Evolutionary conservation across 345 rosid genomes (phyloP).

Genomic region (Fremontodendron californicum): DNA sequence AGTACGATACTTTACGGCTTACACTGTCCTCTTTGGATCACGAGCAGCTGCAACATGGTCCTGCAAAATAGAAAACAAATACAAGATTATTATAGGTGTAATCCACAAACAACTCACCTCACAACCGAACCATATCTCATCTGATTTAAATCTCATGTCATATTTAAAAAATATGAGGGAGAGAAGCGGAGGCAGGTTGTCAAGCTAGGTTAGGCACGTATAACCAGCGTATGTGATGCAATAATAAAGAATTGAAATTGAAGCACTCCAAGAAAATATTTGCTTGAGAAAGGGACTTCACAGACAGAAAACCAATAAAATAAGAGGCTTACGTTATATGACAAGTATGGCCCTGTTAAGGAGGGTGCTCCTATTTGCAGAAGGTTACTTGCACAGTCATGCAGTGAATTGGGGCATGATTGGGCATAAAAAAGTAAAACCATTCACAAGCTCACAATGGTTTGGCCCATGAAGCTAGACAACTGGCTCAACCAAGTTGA

Average conservation of each 20-base stretch:
- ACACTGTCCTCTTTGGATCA: slow-evolving; percentile 60
- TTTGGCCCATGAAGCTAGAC: no score
- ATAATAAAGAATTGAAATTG: not conserved
- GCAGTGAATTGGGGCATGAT: not conserved
- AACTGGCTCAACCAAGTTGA: no score
- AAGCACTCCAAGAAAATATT: not conserved
- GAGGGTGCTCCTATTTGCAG: not conserved
- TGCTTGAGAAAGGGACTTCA: not conserved
- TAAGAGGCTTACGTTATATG: not conserved
- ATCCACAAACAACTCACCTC: not conserved
- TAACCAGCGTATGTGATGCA: not conserved
- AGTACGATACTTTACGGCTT: slow-evolving; percentile 19
- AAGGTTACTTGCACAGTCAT: not conserved
- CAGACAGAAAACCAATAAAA: not conserved
- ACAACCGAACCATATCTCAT: not conserved
- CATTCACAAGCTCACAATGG: no score
- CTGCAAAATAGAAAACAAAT: slow-evolving; percentile 37
- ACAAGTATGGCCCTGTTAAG: not conserved
- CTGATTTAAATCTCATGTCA: not conserved
- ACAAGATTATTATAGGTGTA: not conserved
- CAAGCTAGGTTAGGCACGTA: not conserved
- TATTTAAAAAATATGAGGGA: no score
- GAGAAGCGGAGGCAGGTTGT: not conserved
- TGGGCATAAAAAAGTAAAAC: no score
- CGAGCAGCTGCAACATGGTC: slow-evolving; percentile 82